Evolutionary conservation across 2,329 filamentous ascomycete genomes (phyloP).

Genomic region (Cyclaneusma minus): DNA sequence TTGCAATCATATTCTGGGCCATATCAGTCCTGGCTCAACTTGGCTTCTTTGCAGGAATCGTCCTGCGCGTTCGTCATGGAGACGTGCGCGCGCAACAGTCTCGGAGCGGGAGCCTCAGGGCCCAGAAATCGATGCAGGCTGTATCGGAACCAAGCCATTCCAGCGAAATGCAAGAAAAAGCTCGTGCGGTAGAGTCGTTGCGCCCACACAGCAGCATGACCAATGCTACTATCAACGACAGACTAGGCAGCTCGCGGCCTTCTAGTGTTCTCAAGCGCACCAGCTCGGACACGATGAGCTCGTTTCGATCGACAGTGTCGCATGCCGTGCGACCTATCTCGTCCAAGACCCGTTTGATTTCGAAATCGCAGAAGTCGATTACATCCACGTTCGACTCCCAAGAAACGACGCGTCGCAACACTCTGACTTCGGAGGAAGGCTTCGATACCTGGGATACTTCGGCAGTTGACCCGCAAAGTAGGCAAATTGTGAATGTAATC

Average conservation of each 20-base stretch:
- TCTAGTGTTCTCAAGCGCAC: conserved; percentile 22
- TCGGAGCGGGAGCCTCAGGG: too few species aligned
- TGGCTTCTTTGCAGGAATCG: conserved; percentile 14
- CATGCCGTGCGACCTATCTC: conserved; percentile 36
- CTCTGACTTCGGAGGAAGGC: conserved; percentile 31
- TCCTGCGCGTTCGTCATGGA: conserved; percentile 9
- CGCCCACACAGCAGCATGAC: conserved; percentile 7
- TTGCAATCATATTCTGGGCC: conserved; percentile 15
- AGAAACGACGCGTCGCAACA: conserved; percentile 7
- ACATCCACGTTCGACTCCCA: conserved; percentile 32
- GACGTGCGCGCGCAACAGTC: conserved; percentile 1
- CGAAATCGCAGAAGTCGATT: conserved; percentile 22
- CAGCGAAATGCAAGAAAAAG: conserved; percentile 7
- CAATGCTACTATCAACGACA: conserved; percentile 6
- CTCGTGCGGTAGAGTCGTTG: conserved; percentile 9
- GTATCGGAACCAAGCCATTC: conserved; percentile 11
- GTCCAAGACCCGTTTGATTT: conserved; percentile 39
- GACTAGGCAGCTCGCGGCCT: conserved; percentile 9
- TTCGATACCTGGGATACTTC: conserved; percentile 69
- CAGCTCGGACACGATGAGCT: conserved; percentile 28
- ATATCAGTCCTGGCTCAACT: conserved; percentile 13
- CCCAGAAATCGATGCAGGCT: background rate
- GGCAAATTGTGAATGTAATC: conserved; percentile 36
- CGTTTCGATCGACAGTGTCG: conserved; percentile 31
- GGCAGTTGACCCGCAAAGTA: conserved; percentile 44